Evolutionary conservation across 257 asterid genomes (phyloP), one percentile per base, ranked within the genome.

Genomic region (Solanum phureja): DNA sequence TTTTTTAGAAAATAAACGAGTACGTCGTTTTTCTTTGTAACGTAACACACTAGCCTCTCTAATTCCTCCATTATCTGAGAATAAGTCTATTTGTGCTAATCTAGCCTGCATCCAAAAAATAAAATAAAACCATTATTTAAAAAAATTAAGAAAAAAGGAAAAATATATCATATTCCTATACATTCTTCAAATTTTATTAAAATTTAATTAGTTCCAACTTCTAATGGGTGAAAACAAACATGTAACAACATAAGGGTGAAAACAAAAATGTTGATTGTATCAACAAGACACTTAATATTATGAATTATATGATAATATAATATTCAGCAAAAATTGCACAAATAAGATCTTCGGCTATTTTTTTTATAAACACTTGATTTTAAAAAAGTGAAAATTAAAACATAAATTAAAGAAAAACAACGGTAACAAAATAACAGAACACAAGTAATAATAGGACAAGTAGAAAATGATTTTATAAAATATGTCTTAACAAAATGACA

Each of bases 31-130:
- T 90, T 95, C 98, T 87, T 93, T 94, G 91, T 94, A 95, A 1
- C 98, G 98, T 29, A 86, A 82, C 73, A 94, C 97, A 23, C 98
- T 93, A 3, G 98, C 98, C 83, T 95, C 98, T 83, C 99, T 90
- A 3, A 91, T 44, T 7, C 98, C 98, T 11, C 94, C 98, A 4
- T 89, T 94, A 9, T 96, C 98, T 5, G 92, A 90, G 88, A 96
- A 96, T 64, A 96, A 73, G 85, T 96, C 98, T 92, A 96, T 94
- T 62, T 93, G 95, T 3, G 97, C 95, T 91, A 95, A 52, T 89
- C 96, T 93, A 8, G 94, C 93, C 99, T 96, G 94, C 92, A 92
- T 76, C 60, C 66, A 27, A 79, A 44, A 88, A 82, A 46, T 44
- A 16, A 52, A 52, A 16, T 4, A 0, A 21, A 88, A 19, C 13